A percentile compares a stretch with the other conserved stretches of the same genome.
Evolutionary conservation across 768 basidiomycete genomes (phyloP).

Genomic region (Boletus subcaerulescens): DNA sequence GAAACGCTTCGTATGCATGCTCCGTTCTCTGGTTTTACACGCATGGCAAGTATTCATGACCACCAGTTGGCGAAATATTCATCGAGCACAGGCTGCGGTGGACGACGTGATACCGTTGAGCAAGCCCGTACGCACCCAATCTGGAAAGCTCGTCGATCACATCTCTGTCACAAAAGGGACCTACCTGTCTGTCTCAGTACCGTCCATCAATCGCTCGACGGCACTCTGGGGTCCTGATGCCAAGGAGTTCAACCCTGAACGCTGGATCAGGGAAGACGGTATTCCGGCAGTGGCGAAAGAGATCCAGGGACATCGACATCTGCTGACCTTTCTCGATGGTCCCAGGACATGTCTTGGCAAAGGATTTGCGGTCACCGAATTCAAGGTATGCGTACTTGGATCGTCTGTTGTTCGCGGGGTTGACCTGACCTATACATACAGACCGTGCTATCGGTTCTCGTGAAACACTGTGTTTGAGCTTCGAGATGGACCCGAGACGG

Average conservation of each 20-base stretch:
- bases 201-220: conserved; percentile 48
- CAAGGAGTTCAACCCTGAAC: conserved; percentile 56
- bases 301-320: conserved; percentile 48
- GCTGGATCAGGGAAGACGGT: conserved; percentile 50
- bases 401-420: too few species aligned
- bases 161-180: conserved; percentile 50
- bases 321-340: conserved; percentile 52
- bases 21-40: conserved; percentile 28
- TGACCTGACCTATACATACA: conserved; percentile 9
- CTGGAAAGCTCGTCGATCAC: conserved; percentile 38
- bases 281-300: conserved; percentile 35
- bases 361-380: conserved; percentile 5
- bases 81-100: conserved; percentile 38
- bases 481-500: conserved; percentile 15
- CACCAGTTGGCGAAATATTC: not conserved
- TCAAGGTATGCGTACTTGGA: too few species aligned
- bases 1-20: conserved; percentile 47
- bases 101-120: conserved; percentile 63
- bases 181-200: conserved; percentile 40
- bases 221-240: conserved; percentile 61
- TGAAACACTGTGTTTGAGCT: conserved; percentile 30
- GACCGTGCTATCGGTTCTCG: conserved; percentile 44
- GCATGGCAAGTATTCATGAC: conserved; percentile 6
- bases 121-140: conserved; percentile 41
- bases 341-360: conserved; percentile 38